Evolutionary conservation across 2,329 filamentous ascomycete species (phyloP).

Genomic region (Nemania diffusa): DNA sequence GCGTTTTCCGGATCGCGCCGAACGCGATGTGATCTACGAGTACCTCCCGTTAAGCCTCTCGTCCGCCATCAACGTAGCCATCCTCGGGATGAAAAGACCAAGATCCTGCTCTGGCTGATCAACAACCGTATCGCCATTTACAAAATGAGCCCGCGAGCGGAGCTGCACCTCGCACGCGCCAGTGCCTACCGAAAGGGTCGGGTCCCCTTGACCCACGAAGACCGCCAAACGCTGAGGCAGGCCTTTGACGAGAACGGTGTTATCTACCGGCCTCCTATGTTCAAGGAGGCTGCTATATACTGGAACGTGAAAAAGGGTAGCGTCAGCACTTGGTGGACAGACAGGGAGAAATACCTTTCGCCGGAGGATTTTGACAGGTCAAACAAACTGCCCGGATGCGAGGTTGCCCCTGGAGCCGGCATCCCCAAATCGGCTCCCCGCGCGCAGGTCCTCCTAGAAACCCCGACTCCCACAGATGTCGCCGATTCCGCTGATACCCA

Average conservation of each 20-base stretch:
- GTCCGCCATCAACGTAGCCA: background rate
- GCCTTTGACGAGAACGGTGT: constrained; percentile 11
- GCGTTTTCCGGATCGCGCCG: constrained; percentile 25
- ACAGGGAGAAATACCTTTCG: constrained; percentile 24
- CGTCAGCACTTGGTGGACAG: constrained; percentile 17
- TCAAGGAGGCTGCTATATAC: constrained; percentile 14
- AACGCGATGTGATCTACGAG: constrained; percentile 34
- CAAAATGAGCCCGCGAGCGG: too few species aligned
- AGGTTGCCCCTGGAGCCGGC: constrained; percentile 13
- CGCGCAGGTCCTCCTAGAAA: constrained; percentile 13
- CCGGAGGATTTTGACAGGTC: constrained; percentile 18
- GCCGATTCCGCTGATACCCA: background rate
- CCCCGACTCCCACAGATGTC: background rate
- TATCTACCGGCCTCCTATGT: constrained; percentile 24
- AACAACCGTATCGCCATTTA: background rate
- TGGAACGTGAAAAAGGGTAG: constrained; percentile 12
- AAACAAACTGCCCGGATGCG: constrained; percentile 12
- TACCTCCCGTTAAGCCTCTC: constrained; percentile 25
- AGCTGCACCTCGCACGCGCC: constrained; percentile 14
- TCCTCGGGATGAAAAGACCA: background rate
- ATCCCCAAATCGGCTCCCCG: constrained; percentile 7
- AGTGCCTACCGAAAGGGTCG: background rate
- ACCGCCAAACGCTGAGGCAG: constrained; percentile 8
- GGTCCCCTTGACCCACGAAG: background rate
- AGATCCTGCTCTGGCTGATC: constrained; percentile 3